These are phyloP conservation scores for Nicotiana attenuata DNA, from an alignment of 257 asterid species.

Conservation along the genomic window DNA sequence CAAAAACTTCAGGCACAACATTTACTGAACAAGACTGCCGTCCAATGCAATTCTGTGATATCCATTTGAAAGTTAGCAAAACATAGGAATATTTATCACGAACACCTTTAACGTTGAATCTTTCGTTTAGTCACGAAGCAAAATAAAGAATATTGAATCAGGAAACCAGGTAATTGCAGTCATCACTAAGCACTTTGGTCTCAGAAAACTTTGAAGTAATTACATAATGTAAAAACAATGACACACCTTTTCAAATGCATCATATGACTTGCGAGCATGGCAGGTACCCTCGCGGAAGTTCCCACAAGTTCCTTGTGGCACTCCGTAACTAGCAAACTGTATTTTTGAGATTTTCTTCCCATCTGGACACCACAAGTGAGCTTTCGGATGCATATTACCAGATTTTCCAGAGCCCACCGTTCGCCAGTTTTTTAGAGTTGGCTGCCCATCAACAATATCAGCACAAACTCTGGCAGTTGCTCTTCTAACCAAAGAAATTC, in stretches of 20 bases:
- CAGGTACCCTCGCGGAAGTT: conserved; percentile 10
- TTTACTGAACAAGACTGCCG: conserved; percentile 9
- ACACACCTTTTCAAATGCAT: conserved; percentile 8
- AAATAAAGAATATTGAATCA: too few relatives aligned
- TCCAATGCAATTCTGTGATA: conserved; percentile 13
- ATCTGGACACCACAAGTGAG: conserved; percentile 3
- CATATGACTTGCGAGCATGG: conserved; percentile 12
- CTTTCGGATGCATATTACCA: neutral
- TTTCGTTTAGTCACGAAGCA: neutral
- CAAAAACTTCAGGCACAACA: conserved; percentile 1
- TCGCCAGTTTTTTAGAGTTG: neutral
- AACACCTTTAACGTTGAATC: neutral
- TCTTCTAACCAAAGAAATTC: conserved; percentile 52
- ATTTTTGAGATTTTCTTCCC: neutral
- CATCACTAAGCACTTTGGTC: neutral
- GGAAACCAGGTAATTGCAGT: neutral
- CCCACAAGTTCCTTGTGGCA: conserved; percentile 15
- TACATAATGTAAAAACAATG: neutral
- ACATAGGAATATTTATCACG: neutral
- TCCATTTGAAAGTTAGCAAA: neutral
- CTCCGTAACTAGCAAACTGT: conserved; percentile 13
- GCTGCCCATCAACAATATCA: neutral
- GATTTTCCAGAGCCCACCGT: neutral
- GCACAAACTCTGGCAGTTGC: conserved; percentile 6
- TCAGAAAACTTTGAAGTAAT: neutral